Evolutionary conservation across 352 stramenopile genomes (phyloP), one percentile per base, ranked within the genome.

Genomic region (Globisporangium irregulare): DNA sequence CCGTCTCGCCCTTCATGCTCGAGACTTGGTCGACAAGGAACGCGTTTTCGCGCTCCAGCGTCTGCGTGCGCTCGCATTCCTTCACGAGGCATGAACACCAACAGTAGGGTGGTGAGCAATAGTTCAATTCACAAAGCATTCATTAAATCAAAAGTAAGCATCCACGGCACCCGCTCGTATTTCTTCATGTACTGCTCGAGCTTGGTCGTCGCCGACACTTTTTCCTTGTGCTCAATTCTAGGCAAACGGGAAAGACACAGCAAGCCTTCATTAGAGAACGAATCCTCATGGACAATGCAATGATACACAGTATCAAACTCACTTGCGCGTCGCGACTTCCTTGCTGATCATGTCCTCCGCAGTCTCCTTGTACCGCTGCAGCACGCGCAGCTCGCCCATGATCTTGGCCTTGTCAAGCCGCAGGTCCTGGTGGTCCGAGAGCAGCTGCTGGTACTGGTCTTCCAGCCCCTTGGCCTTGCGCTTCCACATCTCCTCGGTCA

Each of bases 101-200:
- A 54, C 1, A 24, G 41, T 9, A 51, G 1, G 4, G 34, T 14
- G 0, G 27, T 54, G 7, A 64, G 6, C 36, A 34, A 3, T 32
- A 55, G 4, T 7, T 12, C 12, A 20, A 18, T 18, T 7, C 2
- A n/a, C 24, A 25, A 59, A 14, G 15, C 15, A 22, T 24, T 32
- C 27, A 3, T 32, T 32, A 32, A 32, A 32, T 32, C 27, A 32
- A 32, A 32, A 38, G 24, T 14, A 59, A 41, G 0, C 2, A n/a
- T 25, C 15, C 4, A 10, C 5, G n/a, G 32, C 53, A 80, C 73
- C 41, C 86, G 80, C 64, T 94, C 83, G 57, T 93, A 91, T 59
- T 92, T 94, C 62, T 91, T 89, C 63, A 91, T 79, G 59, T 90
- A 92, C 68, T 94, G 86, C 55, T 93, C 82, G 25, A 94, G 71